Base-by-base conservation (phyloP, 805 yeast genomes). In the Spathaspora gorwiae region DNA sequence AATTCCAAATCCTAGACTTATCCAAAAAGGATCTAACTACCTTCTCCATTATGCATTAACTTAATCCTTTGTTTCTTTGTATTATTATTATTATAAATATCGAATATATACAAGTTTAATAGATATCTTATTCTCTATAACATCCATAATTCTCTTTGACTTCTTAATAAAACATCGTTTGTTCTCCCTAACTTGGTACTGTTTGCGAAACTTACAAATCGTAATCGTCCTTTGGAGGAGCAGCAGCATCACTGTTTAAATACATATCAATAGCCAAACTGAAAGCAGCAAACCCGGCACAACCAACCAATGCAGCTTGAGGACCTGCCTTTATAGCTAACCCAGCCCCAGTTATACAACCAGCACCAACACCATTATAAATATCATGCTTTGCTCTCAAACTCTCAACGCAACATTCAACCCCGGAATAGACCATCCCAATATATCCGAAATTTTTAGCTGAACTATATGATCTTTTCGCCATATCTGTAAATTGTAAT, bases 221-320 rank as follows among this genome's bases (percentile, higher is more conserved):
- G 65, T 90, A 94, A 68, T 94, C 98, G 59, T 87, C 84, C 39
- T 73, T 61, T 14, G 98, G 97, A 24, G 98, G 97, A 40, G 78
- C 78, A 3, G 83, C 82, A 60, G 83, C 77, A 54, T 90, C 97
- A 55, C 87, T 81, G 54, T 90, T 79, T 84, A 90, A 76, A 57
- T 90, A 90, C 53, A 86, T 62, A 61, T 90, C 97, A 47, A 90
- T 80, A 6, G 95, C 96, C 4, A 89, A 83, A 45, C 95, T 84
- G 64, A 94, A 94, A 7, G 94, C 96, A 2, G 98, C 97, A 70
- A 94, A 94, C 7, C 97, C 99, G 26, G 95, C 97, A 73, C 98
- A 94, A 1, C 99, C 99, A 47, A 90, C 62, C 26, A 82, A 56
- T 0, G 96, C 94, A 27, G 96, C 95, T 56, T 84, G 90, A 1